Conservation (phyloP, 352 stramenopile species). For the Phytophthora podocarpi region DNA sequence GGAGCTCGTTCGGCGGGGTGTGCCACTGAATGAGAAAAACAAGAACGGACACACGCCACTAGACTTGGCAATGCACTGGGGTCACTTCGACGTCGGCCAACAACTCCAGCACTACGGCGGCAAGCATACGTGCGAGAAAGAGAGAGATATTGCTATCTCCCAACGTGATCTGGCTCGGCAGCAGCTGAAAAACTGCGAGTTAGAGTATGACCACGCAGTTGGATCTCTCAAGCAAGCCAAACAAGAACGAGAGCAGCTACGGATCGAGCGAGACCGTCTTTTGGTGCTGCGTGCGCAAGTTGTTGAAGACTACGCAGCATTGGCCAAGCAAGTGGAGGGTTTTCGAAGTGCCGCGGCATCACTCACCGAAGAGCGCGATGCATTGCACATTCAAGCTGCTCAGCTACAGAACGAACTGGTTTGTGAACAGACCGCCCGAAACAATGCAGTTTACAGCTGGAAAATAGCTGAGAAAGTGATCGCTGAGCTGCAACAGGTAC, state of each 20-base stretch:
- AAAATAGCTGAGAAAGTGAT: conserved; percentile 49
- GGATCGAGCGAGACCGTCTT: conserved; percentile 56
- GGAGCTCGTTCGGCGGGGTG: conserved; percentile 48
- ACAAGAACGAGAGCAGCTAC: conserved; percentile 55
- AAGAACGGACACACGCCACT: conserved; percentile 55
- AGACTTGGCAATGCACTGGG: conserved; percentile 63
- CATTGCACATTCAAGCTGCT: conserved; percentile 26
- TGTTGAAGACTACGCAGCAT: conserved; percentile 15
- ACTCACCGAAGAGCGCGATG: conserved; percentile 29
- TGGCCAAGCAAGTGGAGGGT: conserved; percentile 21
- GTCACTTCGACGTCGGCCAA: conserved; percentile 54
- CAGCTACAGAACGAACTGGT: conserved; percentile 38
- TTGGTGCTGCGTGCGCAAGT: conserved; percentile 23
- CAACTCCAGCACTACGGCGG: conserved; percentile 64
- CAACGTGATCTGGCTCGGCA: conserved; percentile 53
- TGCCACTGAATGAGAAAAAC: conserved; percentile 53
- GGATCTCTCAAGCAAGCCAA: conserved; percentile 39
- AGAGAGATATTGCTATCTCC: conserved; percentile 58
- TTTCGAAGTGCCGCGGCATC: conserved; percentile 15
- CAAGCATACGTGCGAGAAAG: conserved; percentile 64
- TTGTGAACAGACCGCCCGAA: conserved; percentile 38
- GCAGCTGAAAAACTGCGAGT: conserved; percentile 39
- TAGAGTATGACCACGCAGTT: conserved; percentile 43
- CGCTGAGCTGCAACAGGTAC: conserved; percentile 43
- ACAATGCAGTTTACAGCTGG: conserved; percentile 60